These are phyloP conservation scores for Neospora caninum DNA, from an alignment of 169 alveolate species.

Conservation along the genomic window DNA sequence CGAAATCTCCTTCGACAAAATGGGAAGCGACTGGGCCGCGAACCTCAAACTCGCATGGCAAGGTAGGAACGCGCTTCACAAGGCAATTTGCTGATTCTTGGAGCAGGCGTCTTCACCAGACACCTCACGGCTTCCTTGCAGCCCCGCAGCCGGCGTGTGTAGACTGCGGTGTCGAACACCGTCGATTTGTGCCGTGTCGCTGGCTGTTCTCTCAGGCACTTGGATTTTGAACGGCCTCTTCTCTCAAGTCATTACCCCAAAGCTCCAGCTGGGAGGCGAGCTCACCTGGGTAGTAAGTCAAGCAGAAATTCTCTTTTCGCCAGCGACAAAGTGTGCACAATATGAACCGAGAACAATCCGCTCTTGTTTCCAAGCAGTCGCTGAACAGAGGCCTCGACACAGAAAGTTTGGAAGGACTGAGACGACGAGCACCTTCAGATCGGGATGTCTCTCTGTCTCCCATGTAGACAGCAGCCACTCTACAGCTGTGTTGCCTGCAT, in stretches of 20 bases:
- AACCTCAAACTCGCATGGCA: conserved; percentile 88
- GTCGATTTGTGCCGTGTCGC: not conserved
- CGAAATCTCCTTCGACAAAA: conserved; percentile 86
- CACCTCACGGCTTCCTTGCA: not conserved
- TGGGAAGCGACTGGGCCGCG: conserved; percentile 82
- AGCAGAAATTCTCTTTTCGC: not conserved
- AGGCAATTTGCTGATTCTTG: not conserved
- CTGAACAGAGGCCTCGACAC: no score
- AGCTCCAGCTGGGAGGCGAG: conserved; percentile 89
- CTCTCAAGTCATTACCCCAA: conserved; percentile 84
- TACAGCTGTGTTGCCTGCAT: no score
- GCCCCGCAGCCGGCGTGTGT: not conserved
- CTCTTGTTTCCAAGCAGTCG: no score
- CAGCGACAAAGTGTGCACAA: not conserved
- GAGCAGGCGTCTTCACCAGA: not conserved
- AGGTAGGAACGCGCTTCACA: conserved; percentile 59
- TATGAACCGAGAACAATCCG: no score
- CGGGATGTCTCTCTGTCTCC: no score
- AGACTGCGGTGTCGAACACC: not conserved
- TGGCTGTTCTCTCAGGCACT: conserved; percentile 74
- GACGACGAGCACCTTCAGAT: no score
- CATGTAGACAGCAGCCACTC: no score
- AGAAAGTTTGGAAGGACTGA: no score
- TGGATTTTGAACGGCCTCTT: conserved; percentile 85
- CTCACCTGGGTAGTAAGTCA: conserved; percentile 82